Conservation (phyloP, 2,329 filamentous ascomycete genomes). For the Acephala macrosclerotiorum region DNA sequence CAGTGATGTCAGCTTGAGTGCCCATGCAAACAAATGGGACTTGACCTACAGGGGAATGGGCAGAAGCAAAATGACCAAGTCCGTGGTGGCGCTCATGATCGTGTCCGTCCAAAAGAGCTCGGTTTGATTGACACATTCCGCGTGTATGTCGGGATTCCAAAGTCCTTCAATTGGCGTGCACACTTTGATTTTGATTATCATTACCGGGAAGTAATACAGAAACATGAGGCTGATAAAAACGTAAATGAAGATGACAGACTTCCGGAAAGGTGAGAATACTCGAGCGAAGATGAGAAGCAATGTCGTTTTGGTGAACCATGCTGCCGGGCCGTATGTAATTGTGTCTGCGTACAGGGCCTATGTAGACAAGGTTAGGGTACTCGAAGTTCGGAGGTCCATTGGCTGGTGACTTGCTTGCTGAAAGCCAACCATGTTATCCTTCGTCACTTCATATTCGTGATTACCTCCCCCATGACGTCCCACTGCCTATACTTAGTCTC, state of each 20-base stretch:
- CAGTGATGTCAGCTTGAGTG: neutral
- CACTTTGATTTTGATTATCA: conserved; percentile 40
- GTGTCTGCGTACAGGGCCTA: conserved; percentile 39
- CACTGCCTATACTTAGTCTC: conserved; percentile 9
- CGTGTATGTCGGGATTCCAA: conserved; percentile 33
- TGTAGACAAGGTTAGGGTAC: neutral
- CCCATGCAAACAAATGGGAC: neutral
- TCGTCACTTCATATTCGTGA: conserved; percentile 22
- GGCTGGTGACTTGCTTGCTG: conserved; percentile 10
- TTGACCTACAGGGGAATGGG: conserved; percentile 40
- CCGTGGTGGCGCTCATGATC: conserved; percentile 44
- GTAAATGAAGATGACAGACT: conserved; percentile 40
- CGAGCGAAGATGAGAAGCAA: conserved; percentile 45
- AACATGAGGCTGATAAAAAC: conserved; percentile 41
- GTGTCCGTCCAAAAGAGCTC: conserved; percentile 45
- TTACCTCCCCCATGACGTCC: conserved; percentile 25
- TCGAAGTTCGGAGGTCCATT: neutral
- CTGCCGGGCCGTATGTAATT: conserved; percentile 42
- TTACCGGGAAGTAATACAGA: conserved; percentile 41
- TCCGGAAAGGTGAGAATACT: conserved; percentile 41
- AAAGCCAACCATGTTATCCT: conserved; percentile 20
- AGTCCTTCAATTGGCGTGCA: conserved; percentile 39
- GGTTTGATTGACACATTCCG: conserved; percentile 47
- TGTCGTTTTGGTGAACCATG: conserved; percentile 45
- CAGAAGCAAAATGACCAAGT: conserved; percentile 43